Evolutionary conservation across 331 rosid species (phyloP).

Genomic region (Spiraea crenata): DNA sequence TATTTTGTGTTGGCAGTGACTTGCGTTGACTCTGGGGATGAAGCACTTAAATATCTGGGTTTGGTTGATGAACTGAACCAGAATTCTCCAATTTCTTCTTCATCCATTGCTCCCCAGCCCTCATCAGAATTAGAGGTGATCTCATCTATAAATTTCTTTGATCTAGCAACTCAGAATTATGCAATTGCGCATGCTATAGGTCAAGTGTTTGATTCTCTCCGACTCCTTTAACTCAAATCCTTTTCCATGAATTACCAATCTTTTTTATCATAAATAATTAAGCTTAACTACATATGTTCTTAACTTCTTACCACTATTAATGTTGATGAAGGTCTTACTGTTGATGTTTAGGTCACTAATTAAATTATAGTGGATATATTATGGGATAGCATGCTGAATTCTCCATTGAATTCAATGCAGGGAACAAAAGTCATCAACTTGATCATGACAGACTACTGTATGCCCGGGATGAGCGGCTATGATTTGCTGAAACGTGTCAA

Average conservation of each 20-base stretch:
- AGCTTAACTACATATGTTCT: too few relatives aligned
- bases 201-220: too few relatives aligned
- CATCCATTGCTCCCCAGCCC: constrained; percentile 35
- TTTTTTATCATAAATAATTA: too few relatives aligned
- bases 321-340: neutral
- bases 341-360: neutral
- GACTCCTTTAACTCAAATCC: too few relatives aligned
- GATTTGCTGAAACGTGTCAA: constrained; percentile 91
- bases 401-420: constrained; percentile 45
- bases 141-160: neutral
- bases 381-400: neutral
- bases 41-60: constrained; percentile 84
- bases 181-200: too few relatives aligned
- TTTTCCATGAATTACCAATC: too few relatives aligned
- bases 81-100: constrained; percentile 30
- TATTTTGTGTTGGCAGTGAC: constrained; percentile 52
- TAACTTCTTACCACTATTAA: neutral
- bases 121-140: constrained; percentile 56
- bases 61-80: constrained; percentile 39
- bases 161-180: too few relatives aligned
- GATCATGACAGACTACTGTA: constrained; percentile 99
- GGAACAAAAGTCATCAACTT: constrained; percentile 86
- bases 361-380: too few relatives aligned
- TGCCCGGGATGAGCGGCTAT: constrained; percentile 99
- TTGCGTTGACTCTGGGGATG: constrained; percentile 89